A percentile compares a stretch with the other conserved stretches of the same genome.
phyloP scores from a whole-genome alignment of 495 filamentous ascomycete genomes.

The Penicillium robsamsonii region DNA sequence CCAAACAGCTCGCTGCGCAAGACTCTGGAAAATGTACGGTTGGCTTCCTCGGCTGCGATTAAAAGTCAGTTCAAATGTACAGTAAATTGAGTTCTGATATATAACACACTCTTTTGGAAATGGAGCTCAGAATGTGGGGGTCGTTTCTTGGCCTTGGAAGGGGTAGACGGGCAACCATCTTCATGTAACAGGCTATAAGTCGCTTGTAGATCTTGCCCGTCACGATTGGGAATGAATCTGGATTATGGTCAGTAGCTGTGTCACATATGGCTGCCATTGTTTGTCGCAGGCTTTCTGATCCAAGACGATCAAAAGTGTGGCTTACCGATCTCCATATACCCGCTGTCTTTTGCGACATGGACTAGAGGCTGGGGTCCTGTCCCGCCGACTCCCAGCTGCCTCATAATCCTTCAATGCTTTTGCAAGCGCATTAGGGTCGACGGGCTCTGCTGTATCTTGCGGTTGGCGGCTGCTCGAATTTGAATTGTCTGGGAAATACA shows the following conservation, averaged over 20 bases:
- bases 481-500: constrained; percentile 38
- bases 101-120: constrained; percentile 82
- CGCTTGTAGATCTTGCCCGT: constrained; percentile 88
- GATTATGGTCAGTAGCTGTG: constrained; percentile 6
- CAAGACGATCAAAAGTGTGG: constrained; percentile 17
- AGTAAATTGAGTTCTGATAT: not conserved
- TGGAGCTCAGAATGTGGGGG: constrained; percentile 86
- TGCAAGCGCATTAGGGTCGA: constrained; percentile 60
- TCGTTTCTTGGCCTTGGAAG: constrained; percentile 78
- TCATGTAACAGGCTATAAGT: constrained; percentile 89
- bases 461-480: constrained; percentile 26
- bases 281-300: not conserved
- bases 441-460: constrained; percentile 50
- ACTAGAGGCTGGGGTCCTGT: constrained; percentile 70
- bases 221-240: constrained; percentile 93
- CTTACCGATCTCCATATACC: constrained; percentile 78
- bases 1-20: constrained; percentile 90
- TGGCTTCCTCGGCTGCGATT: constrained; percentile 84
- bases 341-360: constrained; percentile 85
- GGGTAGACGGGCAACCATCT: constrained; percentile 87
- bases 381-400: constrained; percentile 57
- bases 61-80: constrained; percentile 29
- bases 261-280: not conserved
- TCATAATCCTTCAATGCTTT: constrained; percentile 64
- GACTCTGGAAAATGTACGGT: constrained; percentile 84